Evolutionary conservation across 805 yeast genomes (phyloP), one percentile per base, ranked within the genome.

Genomic region (Clavispora fructus): DNA sequence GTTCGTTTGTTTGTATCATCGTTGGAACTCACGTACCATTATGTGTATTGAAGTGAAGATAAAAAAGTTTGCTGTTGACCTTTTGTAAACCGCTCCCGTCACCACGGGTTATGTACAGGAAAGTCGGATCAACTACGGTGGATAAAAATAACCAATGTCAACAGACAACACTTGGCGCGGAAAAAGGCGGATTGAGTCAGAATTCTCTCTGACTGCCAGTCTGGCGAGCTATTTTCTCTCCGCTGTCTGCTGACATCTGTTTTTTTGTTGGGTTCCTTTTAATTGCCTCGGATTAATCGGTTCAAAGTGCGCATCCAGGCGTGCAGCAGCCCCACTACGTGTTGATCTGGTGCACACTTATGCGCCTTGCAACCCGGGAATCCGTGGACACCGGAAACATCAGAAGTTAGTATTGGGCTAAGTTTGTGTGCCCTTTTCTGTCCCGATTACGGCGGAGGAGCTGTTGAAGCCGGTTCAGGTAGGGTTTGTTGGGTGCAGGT

Each of bases 31-130:
- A 39, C 41, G 32, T 30, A 40, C 42, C 42, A 40, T 40, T 29
- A 19, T 39, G 41, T 39, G 33, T 39, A 26, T 14, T 17, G 33
- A 19, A 19, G 6, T 19, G 10, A 14, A 25, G 7, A 23, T 17
- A 33, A 26, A 42, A 42, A 42, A 42, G 44, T 33, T 41, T 28
- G 39, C 40, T 42, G 39, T 35, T 41, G 43, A 32, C 38, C 19
- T 33, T 35, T 42, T 33, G 38, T 33, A 33, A 33, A 33, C 37
- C 12, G 25, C 37, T 33, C 37, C 37, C 25, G 37, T 33, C 25
- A 17, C 37, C 17, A 17, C 12, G 13, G 9, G 10, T 16, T 31
- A 14, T 33, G 7, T 33, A 23, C 37, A 33, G 37, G 37, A 6
- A 6, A 3, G 3, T 14, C 10, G 11, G 19, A 5, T 32, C 35